phyloP scores from a whole-genome alignment of 768 basidiomycete genomes.

The Cystofilobasidium capitatum region DNA sequence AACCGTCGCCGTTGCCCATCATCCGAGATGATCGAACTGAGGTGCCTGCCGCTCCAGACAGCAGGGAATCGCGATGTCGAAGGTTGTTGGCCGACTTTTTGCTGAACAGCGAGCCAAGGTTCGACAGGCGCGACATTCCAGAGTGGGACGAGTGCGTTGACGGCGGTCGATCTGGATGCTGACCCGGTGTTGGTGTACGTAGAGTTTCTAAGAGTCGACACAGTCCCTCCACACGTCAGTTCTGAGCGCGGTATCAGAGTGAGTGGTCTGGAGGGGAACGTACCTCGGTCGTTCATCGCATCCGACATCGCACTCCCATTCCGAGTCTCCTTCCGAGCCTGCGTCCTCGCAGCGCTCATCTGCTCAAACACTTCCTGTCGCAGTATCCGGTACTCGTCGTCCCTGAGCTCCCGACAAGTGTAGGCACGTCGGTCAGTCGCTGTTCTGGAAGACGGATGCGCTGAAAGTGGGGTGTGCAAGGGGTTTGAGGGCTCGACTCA shows the following conservation, averaged over 20 bases:
- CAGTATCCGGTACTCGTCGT: slow-evolving; percentile 20
- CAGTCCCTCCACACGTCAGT: too few relatives aligned
- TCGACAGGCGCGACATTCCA: not conserved
- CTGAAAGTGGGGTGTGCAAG: not conserved
- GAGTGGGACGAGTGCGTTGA: slow-evolving; percentile 16
- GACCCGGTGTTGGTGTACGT: slow-evolving; percentile 4
- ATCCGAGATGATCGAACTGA: not conserved
- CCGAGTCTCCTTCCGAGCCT: not conserved
- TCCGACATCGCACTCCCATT: not conserved
- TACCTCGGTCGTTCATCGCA: slow-evolving; percentile 9
- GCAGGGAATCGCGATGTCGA: not conserved
- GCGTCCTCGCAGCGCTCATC: slow-evolving; percentile 1
- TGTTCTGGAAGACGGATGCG: not conserved
- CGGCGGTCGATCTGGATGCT: not conserved
- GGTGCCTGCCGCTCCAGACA: not conserved
- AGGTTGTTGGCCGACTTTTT: slow-evolving; percentile 2
- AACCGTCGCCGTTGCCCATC: not conserved
- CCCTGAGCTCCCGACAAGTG: not conserved
- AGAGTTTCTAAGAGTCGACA: not conserved
- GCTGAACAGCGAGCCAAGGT: slow-evolving; percentile 14
- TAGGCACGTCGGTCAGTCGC: not conserved
- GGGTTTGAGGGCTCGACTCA: not conserved
- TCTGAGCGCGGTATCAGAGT: too few relatives aligned
- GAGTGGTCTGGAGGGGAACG: not conserved
- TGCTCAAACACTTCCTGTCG: slow-evolving; percentile 16